Evolutionary conservation across 2,329 filamentous ascomycete genomes (phyloP).

Genomic region (Hypoxylon sp.): DNA sequence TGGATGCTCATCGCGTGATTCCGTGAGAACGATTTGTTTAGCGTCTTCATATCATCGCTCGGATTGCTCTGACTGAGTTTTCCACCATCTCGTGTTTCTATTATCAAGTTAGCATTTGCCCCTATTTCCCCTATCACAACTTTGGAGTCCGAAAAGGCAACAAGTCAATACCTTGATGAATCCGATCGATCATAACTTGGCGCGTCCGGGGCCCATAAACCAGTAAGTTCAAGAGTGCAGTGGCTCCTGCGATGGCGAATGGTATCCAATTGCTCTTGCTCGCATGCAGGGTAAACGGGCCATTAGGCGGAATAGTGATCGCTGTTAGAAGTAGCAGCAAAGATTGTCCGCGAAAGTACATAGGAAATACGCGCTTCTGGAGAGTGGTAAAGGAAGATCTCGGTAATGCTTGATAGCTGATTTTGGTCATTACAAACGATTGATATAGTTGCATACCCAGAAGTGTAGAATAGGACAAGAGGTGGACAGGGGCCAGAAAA

Average conservation of each 20-base stretch:
- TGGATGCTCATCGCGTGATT: constrained; percentile 55
- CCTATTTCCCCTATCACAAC: too few relatives aligned
- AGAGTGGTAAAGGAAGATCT: constrained; percentile 49
- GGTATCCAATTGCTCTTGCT: constrained; percentile 48
- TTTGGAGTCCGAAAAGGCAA: too few relatives aligned
- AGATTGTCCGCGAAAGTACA: constrained; percentile 52
- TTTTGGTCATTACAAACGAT: constrained; percentile 50
- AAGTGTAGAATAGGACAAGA: constrained; percentile 52
- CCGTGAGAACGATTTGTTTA: constrained; percentile 47
- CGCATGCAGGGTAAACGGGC: constrained; percentile 43
- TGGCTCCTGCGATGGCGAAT: constrained; percentile 45
- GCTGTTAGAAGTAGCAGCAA: constrained; percentile 48
- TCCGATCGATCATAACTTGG: constrained; percentile 45
- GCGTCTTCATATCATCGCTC: constrained; percentile 40
- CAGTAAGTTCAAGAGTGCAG: constrained; percentile 47
- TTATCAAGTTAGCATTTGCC: too few relatives aligned
- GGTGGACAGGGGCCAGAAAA: constrained; percentile 48
- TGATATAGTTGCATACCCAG: constrained; percentile 53
- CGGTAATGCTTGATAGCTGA: constrained; percentile 48
- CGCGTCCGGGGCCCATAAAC: constrained; percentile 51
- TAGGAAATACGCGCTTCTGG: constrained; percentile 52
- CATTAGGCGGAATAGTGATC: constrained; percentile 47
- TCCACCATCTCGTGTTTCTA: constrained; percentile 33
- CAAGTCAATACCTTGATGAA: constrained; percentile 43
- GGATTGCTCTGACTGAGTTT: constrained; percentile 16